Conservation (phyloP, 208 protist species). For the Angomonas desouzai region DNA sequence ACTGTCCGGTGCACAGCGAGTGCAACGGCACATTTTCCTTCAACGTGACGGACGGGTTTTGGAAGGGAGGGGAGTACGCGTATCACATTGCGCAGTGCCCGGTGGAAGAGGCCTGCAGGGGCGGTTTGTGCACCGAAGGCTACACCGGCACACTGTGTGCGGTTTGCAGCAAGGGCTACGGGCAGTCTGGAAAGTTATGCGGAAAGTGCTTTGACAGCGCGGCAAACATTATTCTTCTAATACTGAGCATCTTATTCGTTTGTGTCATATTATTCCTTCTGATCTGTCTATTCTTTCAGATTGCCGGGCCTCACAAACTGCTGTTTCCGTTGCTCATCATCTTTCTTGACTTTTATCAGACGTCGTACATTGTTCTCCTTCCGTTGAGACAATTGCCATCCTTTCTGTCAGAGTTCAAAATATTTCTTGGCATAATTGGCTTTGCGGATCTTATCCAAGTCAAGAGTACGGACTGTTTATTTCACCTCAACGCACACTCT, state of each 20-base stretch:
- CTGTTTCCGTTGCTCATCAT: constrained; percentile 18
- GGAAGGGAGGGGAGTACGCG: constrained; percentile 28
- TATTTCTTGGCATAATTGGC: constrained; percentile 13
- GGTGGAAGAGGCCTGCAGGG: constrained; percentile 18
- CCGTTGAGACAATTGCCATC: constrained; percentile 28
- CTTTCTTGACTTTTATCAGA: constrained; percentile 24
- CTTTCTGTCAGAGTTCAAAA: constrained; percentile 23
- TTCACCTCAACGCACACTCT: constrained; percentile 13
- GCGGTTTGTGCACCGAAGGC: constrained; percentile 21
- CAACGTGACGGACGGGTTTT: constrained; percentile 34
- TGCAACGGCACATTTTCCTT: constrained; percentile 47
- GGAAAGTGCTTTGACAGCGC: constrained; percentile 24
- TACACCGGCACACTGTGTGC: constrained; percentile 36
- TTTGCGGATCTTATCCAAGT: constrained; percentile 1
- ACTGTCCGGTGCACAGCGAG: constrained; percentile 24
- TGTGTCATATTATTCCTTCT: constrained; percentile 18
- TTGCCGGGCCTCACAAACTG: constrained; percentile 18
- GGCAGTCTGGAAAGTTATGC: constrained; percentile 25
- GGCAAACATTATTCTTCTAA: constrained; percentile 24
- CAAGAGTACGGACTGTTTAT: constrained; percentile 5
- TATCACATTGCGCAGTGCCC: constrained; percentile 32
- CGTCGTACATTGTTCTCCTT: constrained; percentile 19
- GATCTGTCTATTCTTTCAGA: constrained; percentile 22
- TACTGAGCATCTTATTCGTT: constrained; percentile 19
- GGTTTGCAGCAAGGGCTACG: constrained; percentile 29